Conservation (phyloP, 176 grass and related monocot genomes). For the Phyllostachys edulis region DNA sequence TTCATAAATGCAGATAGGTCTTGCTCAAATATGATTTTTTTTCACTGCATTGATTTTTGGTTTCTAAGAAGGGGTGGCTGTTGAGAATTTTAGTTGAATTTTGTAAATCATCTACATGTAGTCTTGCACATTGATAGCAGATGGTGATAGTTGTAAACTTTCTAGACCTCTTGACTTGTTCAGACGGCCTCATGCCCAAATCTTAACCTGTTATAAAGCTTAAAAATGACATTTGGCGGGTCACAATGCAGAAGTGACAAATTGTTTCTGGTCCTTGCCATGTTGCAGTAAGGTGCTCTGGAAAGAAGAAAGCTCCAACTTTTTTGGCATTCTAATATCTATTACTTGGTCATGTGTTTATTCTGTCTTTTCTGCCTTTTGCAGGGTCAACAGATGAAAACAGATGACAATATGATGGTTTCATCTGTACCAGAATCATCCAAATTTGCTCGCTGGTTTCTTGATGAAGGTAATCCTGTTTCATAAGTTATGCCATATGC, state of each 20-base stretch:
- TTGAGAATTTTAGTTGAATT: not conserved
- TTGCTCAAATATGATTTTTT: not conserved
- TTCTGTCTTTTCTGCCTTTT: slow-evolving; percentile 28
- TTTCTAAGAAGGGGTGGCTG: not conserved
- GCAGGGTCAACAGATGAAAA: slow-evolving; percentile 57
- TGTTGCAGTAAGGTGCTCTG: not conserved
- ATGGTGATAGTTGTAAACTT: not conserved
- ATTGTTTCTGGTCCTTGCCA: slow-evolving; percentile 17
- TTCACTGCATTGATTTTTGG: not conserved
- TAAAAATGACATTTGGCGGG: slow-evolving; percentile 17
- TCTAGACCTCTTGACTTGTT: slow-evolving; percentile 1
- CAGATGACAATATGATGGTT: slow-evolving; percentile 39
- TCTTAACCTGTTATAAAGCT: slow-evolving; percentile 18
- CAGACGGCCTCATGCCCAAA: not conserved
- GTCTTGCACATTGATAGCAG: not conserved
- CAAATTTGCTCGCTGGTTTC: slow-evolving; percentile 89
- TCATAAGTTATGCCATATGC: not conserved
- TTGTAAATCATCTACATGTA: slow-evolving; percentile 6
- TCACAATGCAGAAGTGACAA: not conserved
- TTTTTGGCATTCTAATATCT: slow-evolving; percentile 21
- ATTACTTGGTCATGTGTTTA: slow-evolving; percentile 34
- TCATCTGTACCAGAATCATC: slow-evolving; percentile 74
- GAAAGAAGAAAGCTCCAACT: not conserved
- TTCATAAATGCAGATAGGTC: not conserved
- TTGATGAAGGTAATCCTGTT: slow-evolving; percentile 67